These are phyloP conservation scores for Verruconis gallopava DNA, from an alignment of 2,329 filamentous ascomycete species.

Conservation along the genomic window DNA sequence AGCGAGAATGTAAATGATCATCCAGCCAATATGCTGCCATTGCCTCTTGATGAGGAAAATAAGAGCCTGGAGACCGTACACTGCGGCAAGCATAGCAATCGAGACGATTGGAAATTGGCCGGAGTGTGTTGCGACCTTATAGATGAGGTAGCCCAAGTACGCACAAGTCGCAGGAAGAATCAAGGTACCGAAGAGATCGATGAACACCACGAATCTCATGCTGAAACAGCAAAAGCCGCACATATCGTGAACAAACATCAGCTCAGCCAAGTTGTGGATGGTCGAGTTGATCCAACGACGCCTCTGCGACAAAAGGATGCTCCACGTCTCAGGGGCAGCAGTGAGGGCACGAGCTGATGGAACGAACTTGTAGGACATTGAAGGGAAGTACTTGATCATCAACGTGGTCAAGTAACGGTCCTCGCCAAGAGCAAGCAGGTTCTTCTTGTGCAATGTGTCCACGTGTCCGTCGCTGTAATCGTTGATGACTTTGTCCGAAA, in stretches of 20 bases:
- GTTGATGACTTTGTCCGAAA: slow-evolving; percentile 72
- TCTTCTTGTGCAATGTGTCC: slow-evolving; percentile 92
- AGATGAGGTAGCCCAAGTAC: slow-evolving; percentile 82
- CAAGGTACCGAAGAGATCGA: slow-evolving; percentile 85
- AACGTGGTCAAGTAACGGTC: slow-evolving; percentile 94
- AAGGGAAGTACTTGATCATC: slow-evolving; percentile 96
- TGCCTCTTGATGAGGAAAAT: slow-evolving; percentile 96
- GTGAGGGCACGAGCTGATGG: slow-evolving; percentile 87
- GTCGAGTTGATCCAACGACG: slow-evolving; percentile 99
- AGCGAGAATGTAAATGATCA: slow-evolving; percentile 96
- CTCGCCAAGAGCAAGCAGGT: slow-evolving; percentile 82
- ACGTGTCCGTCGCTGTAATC: slow-evolving; percentile 85
- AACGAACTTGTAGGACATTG: slow-evolving; percentile 93
- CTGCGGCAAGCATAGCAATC: slow-evolving; percentile 74
- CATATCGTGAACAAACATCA: slow-evolving; percentile 82
- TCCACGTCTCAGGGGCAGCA: slow-evolving; percentile 87
- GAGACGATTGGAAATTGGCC: slow-evolving; percentile 79
- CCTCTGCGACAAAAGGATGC: slow-evolving; percentile 88
- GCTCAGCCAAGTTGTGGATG: slow-evolving; percentile 85
- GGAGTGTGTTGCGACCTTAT: slow-evolving; percentile 52
- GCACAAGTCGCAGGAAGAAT: slow-evolving; percentile 80
- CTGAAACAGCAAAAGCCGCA: slow-evolving; percentile 99
- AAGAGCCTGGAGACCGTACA: slow-evolving; percentile 89
- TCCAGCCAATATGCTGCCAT: slow-evolving; percentile 98
- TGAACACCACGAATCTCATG: slow-evolving; percentile 92